A percentile compares a stretch with the other conserved stretches of the same genome.
Evolutionary conservation across 1,284 basidiomycete species (phyloP).

Genomic region (Inonotus hispidus): DNA sequence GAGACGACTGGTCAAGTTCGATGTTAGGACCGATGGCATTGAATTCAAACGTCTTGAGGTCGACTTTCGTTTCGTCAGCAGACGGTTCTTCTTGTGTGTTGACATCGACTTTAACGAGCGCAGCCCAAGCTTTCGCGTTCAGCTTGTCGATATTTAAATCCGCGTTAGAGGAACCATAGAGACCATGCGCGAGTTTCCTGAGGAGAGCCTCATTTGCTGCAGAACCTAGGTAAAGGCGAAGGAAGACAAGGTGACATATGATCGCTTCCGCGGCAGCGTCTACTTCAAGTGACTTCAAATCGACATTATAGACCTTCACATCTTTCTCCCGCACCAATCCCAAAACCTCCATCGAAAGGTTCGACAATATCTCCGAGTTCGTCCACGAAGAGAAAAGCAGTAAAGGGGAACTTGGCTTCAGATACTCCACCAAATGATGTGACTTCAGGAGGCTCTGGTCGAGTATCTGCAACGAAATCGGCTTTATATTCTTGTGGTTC

Average conservation of each 20-base stretch:
- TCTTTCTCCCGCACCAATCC: constrained; percentile 40
- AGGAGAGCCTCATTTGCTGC: constrained; percentile 50
- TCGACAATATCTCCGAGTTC: constrained; percentile 50
- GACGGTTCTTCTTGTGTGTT: constrained; percentile 18
- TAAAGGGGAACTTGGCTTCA: constrained; percentile 50
- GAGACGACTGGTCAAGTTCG: constrained; percentile 46
- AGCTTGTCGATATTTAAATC: constrained; percentile 43
- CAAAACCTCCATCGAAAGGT: constrained; percentile 41
- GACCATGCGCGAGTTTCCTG: constrained; percentile 41
- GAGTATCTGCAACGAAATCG: constrained; percentile 68
- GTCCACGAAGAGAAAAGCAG: constrained; percentile 62
- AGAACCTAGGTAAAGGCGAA: constrained; percentile 66
- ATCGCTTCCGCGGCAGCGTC: constrained; percentile 34
- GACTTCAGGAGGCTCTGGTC: constrained; percentile 64
- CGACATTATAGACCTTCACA: constrained; percentile 54
- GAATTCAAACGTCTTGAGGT: constrained; percentile 56
- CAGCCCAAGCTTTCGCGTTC: constrained; percentile 50
- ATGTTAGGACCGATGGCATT: constrained; percentile 65
- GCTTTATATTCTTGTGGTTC: constrained; percentile 20
- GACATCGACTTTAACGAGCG: constrained; percentile 48
- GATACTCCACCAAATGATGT: constrained; percentile 55
- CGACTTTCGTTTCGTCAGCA: constrained; percentile 19
- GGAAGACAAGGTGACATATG: constrained; percentile 57
- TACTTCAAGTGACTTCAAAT: constrained; percentile 42
- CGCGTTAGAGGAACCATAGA: constrained; percentile 38